Evolutionary conservation across 345 rosid genomes (phyloP).

Genomic region (Sonneratia alba): DNA sequence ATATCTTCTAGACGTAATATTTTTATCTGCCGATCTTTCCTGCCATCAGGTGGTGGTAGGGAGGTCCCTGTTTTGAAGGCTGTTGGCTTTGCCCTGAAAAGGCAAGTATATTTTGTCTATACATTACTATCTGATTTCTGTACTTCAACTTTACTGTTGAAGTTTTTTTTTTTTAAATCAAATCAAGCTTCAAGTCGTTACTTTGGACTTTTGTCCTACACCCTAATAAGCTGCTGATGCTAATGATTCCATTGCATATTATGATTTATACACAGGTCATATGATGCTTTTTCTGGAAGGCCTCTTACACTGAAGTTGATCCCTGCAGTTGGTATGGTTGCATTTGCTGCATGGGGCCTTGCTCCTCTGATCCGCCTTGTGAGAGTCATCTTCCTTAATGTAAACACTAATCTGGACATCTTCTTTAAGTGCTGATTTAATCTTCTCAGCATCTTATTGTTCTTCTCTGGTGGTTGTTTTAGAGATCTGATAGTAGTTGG

Average conservation of each 20-base stretch:
- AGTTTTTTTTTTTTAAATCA: neutral
- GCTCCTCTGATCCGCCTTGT: constrained; percentile 52
- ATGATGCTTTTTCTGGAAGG: constrained; percentile 40
- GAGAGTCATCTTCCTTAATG: constrained; percentile 47
- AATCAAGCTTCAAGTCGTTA: neutral
- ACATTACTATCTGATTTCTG: constrained; percentile 1
- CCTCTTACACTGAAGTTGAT: constrained; percentile 42
- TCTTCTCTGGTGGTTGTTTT: constrained; percentile 11
- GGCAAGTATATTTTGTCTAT: constrained; percentile 5
- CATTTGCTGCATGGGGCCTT: constrained; percentile 81
- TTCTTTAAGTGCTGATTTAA: constrained; percentile 7
- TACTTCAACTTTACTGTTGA: neutral
- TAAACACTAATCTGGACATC: constrained; percentile 16
- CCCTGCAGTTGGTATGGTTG: constrained; percentile 61
- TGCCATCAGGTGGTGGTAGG: constrained; percentile 4
- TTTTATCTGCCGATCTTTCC: constrained; percentile 12
- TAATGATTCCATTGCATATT: neutral
- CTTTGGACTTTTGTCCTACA: neutral
- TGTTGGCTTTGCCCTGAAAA: constrained; percentile 10
- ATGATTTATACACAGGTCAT: constrained; percentile 34
- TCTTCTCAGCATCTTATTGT: constrained; percentile 2
- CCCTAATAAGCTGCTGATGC: neutral
- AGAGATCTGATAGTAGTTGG: constrained; percentile 62
- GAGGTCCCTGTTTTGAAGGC: constrained; percentile 7
- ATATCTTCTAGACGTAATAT: constrained; percentile 10